Evolutionary conservation across 2,329 filamentous ascomycete species (phyloP), one percentile per base, ranked within the genome.

Genomic region (Hymenoscyphus infarciens): DNA sequence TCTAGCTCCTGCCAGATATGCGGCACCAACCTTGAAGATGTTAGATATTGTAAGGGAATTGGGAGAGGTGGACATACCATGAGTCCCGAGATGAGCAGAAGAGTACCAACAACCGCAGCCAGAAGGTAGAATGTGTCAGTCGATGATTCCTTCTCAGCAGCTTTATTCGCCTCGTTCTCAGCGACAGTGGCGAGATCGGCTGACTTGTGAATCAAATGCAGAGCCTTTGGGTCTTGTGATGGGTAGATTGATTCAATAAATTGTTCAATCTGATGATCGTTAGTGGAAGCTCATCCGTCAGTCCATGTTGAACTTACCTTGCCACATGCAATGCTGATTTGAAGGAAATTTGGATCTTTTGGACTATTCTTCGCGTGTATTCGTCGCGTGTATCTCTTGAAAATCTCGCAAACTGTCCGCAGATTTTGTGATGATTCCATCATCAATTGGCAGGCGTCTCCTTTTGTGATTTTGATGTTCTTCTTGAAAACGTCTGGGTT

Each of bases 391-490:
- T 96, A 96, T 70, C 78, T 82, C 72, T 85, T 85, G 82, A 98
- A 98, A 13, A 92, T 85, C 5, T 92, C 87, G 74, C 90, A 96
- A 4, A 96, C 85, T 1, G 90, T 80, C 61, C 83, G 83, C 59
- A 98, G 82, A 75, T 97, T 97, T 75, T 98, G 94, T 6, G 94
- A 96, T 11, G 91, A 96, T 72, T 97, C 86, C 65, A 87, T 83
- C 95, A 99, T 98, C 70, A 98, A 81, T 69, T 89, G 83, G 76
- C 95, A 98, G 42, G 95, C 93, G 69, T 94, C 86, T 35, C 95
- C 95, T 80, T 97, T 98, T 63, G 91, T 94, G 77, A 99, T 97
- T 80, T 99, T 99, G 79, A 99, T 81, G 73, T 97, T 95, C 67
- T 84, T 87, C 74, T 94, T 78, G 74, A 97, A 96, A 63, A 99